Evolutionary conservation across 176 grass and related monocot genomes (phyloP).

Genomic region (Areca catechu): DNA sequence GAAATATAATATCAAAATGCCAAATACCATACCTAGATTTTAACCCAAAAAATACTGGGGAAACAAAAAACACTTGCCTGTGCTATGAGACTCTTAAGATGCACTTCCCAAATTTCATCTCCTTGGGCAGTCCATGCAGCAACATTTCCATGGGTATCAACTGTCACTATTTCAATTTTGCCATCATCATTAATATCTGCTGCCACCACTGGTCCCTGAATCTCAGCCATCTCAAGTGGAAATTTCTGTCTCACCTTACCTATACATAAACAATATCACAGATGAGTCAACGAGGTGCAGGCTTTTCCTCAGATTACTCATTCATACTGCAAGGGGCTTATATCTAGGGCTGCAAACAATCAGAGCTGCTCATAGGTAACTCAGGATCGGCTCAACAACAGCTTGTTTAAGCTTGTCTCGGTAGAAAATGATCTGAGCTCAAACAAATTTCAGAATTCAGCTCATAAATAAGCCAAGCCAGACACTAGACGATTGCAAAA

Average conservation of each 20-base stretch:
- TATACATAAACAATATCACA: conserved; percentile 8
- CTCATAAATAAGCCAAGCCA: too few relatives aligned
- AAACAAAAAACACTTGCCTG: conserved; percentile 35
- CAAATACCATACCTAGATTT: too few relatives aligned
- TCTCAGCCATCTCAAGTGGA: conserved; percentile 94
- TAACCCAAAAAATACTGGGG: too few relatives aligned
- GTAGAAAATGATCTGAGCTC: too few relatives aligned
- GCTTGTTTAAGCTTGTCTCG: too few relatives aligned
- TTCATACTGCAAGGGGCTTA: too few relatives aligned
- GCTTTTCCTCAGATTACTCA: not conserved
- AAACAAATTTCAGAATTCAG: too few relatives aligned
- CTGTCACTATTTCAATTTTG: conserved; percentile 84
- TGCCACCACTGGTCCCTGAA: conserved; percentile 77
- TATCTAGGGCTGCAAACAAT: too few relatives aligned
- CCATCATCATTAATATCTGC: conserved; percentile 97
- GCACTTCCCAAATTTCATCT: conserved; percentile 94
- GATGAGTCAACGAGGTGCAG: not conserved
- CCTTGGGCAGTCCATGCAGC: conserved; percentile 89
- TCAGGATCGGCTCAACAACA: too few relatives aligned
- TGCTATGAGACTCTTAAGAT: conserved; percentile 90
- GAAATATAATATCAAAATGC: too few relatives aligned
- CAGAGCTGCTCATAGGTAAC: too few relatives aligned
- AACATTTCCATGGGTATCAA: conserved; percentile 87
- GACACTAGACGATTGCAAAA: too few relatives aligned
- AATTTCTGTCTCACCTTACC: conserved; percentile 84